Conservation (phyloP, 2,329 filamentous ascomycete species). For the Endocalyx cinctus region DNA sequence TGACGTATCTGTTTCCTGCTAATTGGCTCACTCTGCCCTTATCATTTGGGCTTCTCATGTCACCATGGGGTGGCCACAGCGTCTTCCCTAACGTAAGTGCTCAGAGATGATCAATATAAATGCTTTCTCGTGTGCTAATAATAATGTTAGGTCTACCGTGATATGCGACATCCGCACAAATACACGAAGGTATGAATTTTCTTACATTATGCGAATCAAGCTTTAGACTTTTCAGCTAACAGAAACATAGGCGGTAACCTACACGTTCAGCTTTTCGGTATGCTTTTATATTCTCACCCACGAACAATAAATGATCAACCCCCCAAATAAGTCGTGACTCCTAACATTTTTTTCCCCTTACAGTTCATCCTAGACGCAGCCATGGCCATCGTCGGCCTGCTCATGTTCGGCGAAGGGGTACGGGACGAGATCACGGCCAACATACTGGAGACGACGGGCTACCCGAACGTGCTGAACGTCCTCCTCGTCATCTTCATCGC, state of each 20-base stretch:
- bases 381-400: slow-evolving; percentile 76
- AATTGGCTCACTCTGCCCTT: slow-evolving; percentile 86
- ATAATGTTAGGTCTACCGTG: slow-evolving; percentile 50
- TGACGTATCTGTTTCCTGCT: slow-evolving; percentile 74
- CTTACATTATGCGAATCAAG: too few species aligned
- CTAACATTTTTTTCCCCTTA: too few species aligned
- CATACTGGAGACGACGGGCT: slow-evolving; percentile 69
- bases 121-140: slow-evolving; percentile 8
- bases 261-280: slow-evolving; percentile 82
- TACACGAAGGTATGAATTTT: slow-evolving; percentile 43
- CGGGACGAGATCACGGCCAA: slow-evolving; percentile 88
- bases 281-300: too few species aligned
- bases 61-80: slow-evolving; percentile 58
- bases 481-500: slow-evolving; percentile 82
- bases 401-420: slow-evolving; percentile 94
- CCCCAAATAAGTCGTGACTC: too few species aligned
- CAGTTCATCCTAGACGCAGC: slow-evolving; percentile 74
- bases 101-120: too few species aligned
- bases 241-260: slow-evolving; percentile 58
- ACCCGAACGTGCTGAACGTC: slow-evolving; percentile 68
- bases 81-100: slow-evolving; percentile 70
- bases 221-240: slow-evolving; percentile 10
- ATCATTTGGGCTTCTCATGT: slow-evolving; percentile 87
- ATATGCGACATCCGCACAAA: slow-evolving; percentile 72
- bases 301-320: neutral